Evolutionary conservation across 2,329 filamentous ascomycete genomes (phyloP).

Genomic region (Phoma sp.): DNA sequence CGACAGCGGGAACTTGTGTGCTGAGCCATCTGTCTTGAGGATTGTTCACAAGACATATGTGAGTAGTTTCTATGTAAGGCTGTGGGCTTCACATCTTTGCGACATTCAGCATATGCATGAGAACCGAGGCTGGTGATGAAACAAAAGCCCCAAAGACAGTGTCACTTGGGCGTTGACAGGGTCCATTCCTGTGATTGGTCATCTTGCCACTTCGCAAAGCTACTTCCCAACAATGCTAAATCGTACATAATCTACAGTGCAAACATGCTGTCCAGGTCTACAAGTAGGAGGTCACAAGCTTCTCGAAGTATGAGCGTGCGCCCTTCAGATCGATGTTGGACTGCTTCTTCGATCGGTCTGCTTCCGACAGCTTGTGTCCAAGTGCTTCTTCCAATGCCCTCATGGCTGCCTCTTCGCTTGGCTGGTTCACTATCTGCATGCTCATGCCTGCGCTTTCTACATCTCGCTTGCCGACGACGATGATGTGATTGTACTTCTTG

Average conservation of each 20-base stretch:
- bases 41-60: not conserved
- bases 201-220: not conserved
- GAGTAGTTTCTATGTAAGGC: not conserved
- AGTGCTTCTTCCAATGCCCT: conserved; percentile 44
- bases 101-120: too few relatives aligned
- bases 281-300: conserved; percentile 34
- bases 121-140: too few relatives aligned
- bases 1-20: not conserved
- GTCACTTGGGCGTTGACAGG: too few relatives aligned
- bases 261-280: conserved; percentile 15
- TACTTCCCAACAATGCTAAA: not conserved
- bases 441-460: conserved; percentile 32
- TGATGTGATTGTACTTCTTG: conserved; percentile 75
- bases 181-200: too few relatives aligned
- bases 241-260: conserved; percentile 1
- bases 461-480: conserved; percentile 66
- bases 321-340: conserved; percentile 23
- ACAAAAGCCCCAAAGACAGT: too few relatives aligned
- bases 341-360: conserved; percentile 23
- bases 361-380: conserved; percentile 19
- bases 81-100: too few relatives aligned
- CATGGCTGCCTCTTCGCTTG: conserved; percentile 34
- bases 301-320: conserved; percentile 41
- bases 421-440: conserved; percentile 48
- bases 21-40: not conserved